Conservation (phyloP, 805 yeast species). For the Saccharomycopsis fodiens region DNA sequence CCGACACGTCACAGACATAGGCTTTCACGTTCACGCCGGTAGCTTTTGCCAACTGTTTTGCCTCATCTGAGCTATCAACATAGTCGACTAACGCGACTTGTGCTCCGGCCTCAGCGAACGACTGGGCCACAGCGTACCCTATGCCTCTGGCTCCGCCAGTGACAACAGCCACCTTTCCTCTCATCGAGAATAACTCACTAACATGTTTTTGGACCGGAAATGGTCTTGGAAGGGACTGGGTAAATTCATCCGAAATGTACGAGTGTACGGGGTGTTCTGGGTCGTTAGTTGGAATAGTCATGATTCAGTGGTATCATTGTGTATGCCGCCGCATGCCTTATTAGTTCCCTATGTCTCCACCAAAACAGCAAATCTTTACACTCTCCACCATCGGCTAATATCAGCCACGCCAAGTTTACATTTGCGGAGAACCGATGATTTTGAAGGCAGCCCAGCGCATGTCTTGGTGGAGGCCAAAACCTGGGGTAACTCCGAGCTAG, state of each 20-base stretch:
- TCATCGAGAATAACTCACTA: slow-evolving; percentile 63
- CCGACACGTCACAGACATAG: slow-evolving; percentile 50
- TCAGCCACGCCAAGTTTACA: no score
- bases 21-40: slow-evolving; percentile 58
- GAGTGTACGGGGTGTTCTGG: slow-evolving; percentile 7
- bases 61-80: slow-evolving; percentile 42
- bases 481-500: no score
- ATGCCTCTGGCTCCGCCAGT: slow-evolving; percentile 83
- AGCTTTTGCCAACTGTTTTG: slow-evolving; percentile 42
- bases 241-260: slow-evolving; percentile 10
- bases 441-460: no score
- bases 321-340: no score
- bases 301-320: no score
- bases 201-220: slow-evolving; percentile 37
- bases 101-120: slow-evolving; percentile 82
- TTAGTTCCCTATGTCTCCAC: no score
- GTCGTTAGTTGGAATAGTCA: slow-evolving; percentile 3
- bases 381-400: no score
- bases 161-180: slow-evolving; percentile 74
- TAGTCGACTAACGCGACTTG: slow-evolving; percentile 64
- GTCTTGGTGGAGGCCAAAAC: no score
- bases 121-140: slow-evolving; percentile 73
- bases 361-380: no score
- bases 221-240: slow-evolving; percentile 10
- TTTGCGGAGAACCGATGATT: no score